Conservation (phyloP, 2,329 filamentous ascomycete genomes). For the Colletotrichum horii region DNA sequence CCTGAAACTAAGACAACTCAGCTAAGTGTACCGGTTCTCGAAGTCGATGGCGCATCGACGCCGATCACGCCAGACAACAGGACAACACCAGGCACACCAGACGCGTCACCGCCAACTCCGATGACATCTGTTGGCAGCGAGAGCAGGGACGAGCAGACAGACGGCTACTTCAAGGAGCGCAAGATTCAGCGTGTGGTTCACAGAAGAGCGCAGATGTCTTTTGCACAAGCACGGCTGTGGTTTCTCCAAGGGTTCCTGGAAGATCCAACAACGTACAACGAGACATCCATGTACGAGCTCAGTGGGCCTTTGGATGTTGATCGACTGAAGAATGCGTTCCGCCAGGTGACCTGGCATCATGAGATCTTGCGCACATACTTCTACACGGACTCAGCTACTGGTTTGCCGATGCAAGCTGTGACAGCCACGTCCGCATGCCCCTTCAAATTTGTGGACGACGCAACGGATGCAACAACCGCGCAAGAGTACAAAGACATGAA, state of each 20-base stretch:
- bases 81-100: not conserved
- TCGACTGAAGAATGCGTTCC: conserved; percentile 37
- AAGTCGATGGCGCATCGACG: not conserved
- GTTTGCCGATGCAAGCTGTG: not conserved
- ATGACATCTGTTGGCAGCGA: not conserved
- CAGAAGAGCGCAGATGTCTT: conserved; percentile 33
- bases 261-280: conserved; percentile 45
- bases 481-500: not conserved
- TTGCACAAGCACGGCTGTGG: conserved; percentile 47
- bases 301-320: conserved; percentile 34
- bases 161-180: not conserved
- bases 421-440: not conserved
- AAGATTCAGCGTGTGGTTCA: not conserved
- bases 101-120: not conserved
- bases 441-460: not conserved
- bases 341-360: conserved; percentile 31
- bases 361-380: conserved; percentile 39
- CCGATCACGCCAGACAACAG: not conserved
- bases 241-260: conserved; percentile 36
- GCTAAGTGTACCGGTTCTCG: not conserved
- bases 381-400: not conserved
- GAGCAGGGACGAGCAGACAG: not conserved
- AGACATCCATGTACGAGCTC: conserved; percentile 34
- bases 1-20: not conserved
- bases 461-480: not conserved